Conservation (phyloP, 2,329 filamentous ascomycete species). For the Hypoxylon sp. region DNA sequence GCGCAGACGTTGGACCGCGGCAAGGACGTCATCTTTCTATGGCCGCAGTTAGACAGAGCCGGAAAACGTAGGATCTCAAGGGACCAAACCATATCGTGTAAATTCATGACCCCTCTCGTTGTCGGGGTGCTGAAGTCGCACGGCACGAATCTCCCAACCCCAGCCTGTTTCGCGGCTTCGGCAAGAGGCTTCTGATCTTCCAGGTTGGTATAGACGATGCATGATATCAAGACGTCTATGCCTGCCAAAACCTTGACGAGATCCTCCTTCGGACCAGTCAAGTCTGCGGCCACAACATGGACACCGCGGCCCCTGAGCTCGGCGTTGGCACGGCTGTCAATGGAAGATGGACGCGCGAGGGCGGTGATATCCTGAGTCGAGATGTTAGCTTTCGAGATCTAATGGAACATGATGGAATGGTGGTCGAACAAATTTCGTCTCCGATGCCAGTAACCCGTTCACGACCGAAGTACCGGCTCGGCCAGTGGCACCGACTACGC, state of each 20-base stretch:
- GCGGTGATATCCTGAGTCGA: slow-evolving; percentile 54
- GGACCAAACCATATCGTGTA: slow-evolving; percentile 36
- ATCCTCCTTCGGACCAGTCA: slow-evolving; percentile 51
- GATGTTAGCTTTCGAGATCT: not conserved
- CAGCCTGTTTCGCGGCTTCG: slow-evolving; percentile 57
- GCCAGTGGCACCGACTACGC: slow-evolving; percentile 53
- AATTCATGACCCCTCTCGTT: slow-evolving; percentile 48
- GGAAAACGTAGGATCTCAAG: not conserved
- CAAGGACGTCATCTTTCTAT: slow-evolving; percentile 35
- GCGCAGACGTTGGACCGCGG: slow-evolving; percentile 28
- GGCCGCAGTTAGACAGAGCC: not conserved
- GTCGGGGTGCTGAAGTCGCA: slow-evolving; percentile 57
- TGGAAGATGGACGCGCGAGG: slow-evolving; percentile 55
- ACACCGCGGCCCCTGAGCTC: slow-evolving; percentile 53
- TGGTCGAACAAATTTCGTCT: slow-evolving; percentile 41
- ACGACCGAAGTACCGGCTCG: slow-evolving; percentile 51
- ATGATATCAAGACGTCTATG: slow-evolving; percentile 56
- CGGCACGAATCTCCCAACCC: slow-evolving; percentile 61
- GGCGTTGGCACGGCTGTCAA: slow-evolving; percentile 54
- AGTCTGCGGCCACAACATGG: slow-evolving; percentile 52
- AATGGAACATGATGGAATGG: not conserved
- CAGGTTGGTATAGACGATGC: slow-evolving; percentile 47
- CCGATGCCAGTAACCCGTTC: slow-evolving; percentile 47
- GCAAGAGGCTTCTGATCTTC: slow-evolving; percentile 55
- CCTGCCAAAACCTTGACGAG: slow-evolving; percentile 52